Percentiles rank a stretch among this genome's conserved stretches.
These are phyloP conservation scores for Acanthamoeba royreba DNA, from an alignment of 208 protist species.

Conservation along the genomic window DNA sequence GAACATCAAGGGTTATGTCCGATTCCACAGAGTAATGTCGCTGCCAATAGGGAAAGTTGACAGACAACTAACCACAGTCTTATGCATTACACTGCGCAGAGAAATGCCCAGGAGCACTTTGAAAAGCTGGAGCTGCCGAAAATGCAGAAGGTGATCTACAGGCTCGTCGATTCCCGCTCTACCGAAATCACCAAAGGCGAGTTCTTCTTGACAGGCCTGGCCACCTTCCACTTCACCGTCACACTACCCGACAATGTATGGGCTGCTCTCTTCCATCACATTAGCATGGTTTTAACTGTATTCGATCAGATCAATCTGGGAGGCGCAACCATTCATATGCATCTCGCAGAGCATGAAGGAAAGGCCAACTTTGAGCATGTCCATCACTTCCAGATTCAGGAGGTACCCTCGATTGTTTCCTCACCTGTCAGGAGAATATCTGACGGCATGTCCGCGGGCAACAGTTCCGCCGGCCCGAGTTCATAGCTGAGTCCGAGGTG, in stretches of 20 bases:
- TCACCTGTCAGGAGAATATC: too few species aligned
- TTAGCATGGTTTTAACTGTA: background rate
- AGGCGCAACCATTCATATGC: background rate
- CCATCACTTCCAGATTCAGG: slow-evolving; percentile 33
- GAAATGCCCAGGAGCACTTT: background rate
- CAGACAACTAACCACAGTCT: too few species aligned
- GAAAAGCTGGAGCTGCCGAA: slow-evolving; percentile 35
- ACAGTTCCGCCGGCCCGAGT: slow-evolving; percentile 35
- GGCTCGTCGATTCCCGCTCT: slow-evolving; percentile 7
- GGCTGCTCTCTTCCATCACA: background rate
- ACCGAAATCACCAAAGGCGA: slow-evolving; percentile 18
- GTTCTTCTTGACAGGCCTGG: background rate
- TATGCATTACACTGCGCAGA: too few species aligned
- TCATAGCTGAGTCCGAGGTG: slow-evolving; percentile 12
- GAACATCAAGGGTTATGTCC: slow-evolving; percentile 38
- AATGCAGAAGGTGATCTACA: slow-evolving; percentile 39
- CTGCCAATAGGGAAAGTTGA: too few species aligned
- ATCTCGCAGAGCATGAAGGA: background rate
- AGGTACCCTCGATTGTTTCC: too few species aligned
- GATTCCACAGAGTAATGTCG: slow-evolving; percentile 42
- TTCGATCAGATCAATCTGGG: slow-evolving; percentile 45
- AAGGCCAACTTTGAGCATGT: background rate
- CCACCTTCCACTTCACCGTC: slow-evolving; percentile 1
- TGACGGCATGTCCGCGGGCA: too few species aligned
- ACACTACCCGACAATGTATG: background rate